Evolutionary conservation across 768 basidiomycete species (phyloP).

Genomic region (Lentinula detonsa): DNA sequence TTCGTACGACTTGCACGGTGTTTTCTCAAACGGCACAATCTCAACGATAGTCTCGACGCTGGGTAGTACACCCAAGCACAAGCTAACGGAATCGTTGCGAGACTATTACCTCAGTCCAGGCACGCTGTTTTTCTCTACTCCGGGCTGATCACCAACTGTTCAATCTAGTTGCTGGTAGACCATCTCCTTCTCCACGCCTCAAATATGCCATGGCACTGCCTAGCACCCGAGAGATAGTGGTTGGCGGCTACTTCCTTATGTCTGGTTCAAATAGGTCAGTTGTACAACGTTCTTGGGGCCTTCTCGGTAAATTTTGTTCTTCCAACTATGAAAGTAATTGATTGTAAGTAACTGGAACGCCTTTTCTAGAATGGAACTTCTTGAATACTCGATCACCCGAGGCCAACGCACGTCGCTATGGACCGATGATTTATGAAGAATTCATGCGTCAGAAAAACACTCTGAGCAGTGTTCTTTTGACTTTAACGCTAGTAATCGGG

Average conservation of each 20-base stretch:
- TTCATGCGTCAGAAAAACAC: not conserved
- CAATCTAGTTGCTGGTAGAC: slow-evolving; percentile 16
- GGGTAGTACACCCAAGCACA: slow-evolving; percentile 32
- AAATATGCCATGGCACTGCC: slow-evolving; percentile 34
- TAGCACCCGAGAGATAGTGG: slow-evolving; percentile 21
- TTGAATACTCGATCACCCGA: slow-evolving; percentile 22
- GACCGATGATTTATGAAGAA: slow-evolving; percentile 6
- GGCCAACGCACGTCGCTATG: slow-evolving; percentile 13
- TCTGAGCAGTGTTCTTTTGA: not conserved
- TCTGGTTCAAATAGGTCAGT: slow-evolving; percentile 29
- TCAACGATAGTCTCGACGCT: slow-evolving; percentile 29
- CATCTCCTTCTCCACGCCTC: slow-evolving; percentile 19
- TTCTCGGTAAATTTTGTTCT: slow-evolving; percentile 9
- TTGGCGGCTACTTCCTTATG: slow-evolving; percentile 38
- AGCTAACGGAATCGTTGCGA: slow-evolving; percentile 20
- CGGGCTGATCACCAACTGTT: not conserved
- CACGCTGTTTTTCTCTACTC: slow-evolving; percentile 12
- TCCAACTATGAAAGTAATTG: not conserved
- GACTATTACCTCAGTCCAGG: slow-evolving; percentile 39
- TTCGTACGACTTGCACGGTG: slow-evolving; percentile 40
- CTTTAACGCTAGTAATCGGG: slow-evolving; percentile 18
- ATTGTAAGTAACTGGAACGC: not conserved
- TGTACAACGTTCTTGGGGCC: slow-evolving; percentile 42
- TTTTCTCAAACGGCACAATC: slow-evolving; percentile 63
- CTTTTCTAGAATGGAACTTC: not conserved